These are phyloP conservation scores for Kalanchoe fedtschenkoi DNA, from an alignment of 164 flowering plant genomes.

Conservation along the genomic window DNA sequence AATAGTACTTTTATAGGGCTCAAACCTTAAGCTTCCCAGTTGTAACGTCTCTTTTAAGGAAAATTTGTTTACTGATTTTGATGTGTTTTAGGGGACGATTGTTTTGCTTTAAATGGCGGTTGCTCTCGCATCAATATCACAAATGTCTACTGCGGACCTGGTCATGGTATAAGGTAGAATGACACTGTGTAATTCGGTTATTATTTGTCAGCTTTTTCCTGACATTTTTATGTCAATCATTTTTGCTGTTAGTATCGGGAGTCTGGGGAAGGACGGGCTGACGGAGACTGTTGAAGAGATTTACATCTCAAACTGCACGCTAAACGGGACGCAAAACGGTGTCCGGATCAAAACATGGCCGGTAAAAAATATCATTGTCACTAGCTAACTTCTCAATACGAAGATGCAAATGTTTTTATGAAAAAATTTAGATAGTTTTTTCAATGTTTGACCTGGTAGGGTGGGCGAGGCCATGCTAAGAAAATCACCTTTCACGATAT, in stretches of 20 bases:
- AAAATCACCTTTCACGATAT: constrained; percentile 26
- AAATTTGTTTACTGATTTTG: background rate
- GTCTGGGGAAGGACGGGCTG: constrained; percentile 35
- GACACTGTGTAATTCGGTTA: background rate
- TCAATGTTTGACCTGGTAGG: constrained; percentile 16
- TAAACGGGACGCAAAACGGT: constrained; percentile 57
- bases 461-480: constrained; percentile 40
- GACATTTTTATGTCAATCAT: background rate
- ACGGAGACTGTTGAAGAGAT: constrained; percentile 40
- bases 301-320: constrained; percentile 25
- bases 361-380: no score
- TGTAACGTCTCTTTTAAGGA: background rate
- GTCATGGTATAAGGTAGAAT: constrained; percentile 70
- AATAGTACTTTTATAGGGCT: no score
- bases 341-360: constrained; percentile 76
- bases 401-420: background rate
- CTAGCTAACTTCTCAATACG: no score
- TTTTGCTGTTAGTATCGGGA: constrained; percentile 39
- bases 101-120: constrained; percentile 58
- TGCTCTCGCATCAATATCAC: constrained; percentile 31
- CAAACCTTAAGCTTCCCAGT: no score
- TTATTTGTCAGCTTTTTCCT: background rate
- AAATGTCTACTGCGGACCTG: constrained; percentile 58
- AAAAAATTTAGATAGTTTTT: background rate
- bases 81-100: constrained; percentile 43